These are phyloP conservation scores for Hippophae tibetana DNA, from an alignment of 306 rosid genomes.

Conservation along the genomic window DNA sequence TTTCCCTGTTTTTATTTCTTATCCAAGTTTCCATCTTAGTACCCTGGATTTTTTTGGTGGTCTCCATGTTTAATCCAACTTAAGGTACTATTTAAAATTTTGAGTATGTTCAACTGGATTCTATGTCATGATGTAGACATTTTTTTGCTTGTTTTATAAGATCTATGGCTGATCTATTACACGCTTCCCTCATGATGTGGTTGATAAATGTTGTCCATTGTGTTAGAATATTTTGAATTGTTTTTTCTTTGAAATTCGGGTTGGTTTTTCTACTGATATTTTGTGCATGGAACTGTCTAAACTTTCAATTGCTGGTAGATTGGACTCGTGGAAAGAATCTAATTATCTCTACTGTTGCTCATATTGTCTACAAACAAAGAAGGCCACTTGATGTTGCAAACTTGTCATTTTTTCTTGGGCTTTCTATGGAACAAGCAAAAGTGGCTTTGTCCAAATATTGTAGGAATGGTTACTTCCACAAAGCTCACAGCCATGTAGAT, in stretches of 20 bases:
- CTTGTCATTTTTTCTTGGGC: conserved; percentile 61
- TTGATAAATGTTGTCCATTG: not conserved
- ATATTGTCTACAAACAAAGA: conserved; percentile 56
- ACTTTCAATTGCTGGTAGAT: conserved; percentile 62
- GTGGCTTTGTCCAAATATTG: conserved; percentile 73
- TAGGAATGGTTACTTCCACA: conserved; percentile 41
- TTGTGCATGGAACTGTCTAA: conserved; percentile 5
- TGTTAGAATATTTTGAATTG: not conserved
- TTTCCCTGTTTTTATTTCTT: too few species aligned
- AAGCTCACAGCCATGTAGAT: conserved; percentile 6
- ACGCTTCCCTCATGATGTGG: not conserved
- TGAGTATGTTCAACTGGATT: too few species aligned
- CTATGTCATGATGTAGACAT: too few species aligned
- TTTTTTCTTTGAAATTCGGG: not conserved
- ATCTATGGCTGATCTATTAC: not conserved
- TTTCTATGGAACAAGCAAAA: conserved; percentile 65
- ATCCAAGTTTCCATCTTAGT: too few species aligned
- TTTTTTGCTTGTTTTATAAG: too few species aligned
- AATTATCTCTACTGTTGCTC: conserved; percentile 62
- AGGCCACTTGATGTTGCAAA: conserved; percentile 89
- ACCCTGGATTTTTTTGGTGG: too few species aligned
- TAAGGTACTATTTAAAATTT: too few species aligned
- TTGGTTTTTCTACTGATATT: conserved; percentile 4
- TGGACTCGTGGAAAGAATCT: conserved; percentile 75
- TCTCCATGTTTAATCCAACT: too few species aligned